Base-by-base conservation (phyloP, 345 rosid genomes). In the Kernera saxatilis region DNA sequence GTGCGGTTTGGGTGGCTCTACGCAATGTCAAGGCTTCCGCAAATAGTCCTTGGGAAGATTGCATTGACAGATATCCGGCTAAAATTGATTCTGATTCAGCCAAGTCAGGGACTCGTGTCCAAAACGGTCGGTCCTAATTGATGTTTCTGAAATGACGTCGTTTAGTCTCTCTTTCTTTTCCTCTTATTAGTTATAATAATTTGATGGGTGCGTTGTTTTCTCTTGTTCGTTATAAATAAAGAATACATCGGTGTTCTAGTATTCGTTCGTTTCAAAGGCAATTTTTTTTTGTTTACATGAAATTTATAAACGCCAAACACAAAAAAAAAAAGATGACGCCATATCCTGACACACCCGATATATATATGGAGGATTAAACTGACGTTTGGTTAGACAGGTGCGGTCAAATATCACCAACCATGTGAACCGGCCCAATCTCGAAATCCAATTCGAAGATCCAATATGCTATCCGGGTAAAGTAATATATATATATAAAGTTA, bases 1-100 rank as follows among this genome's bases (percentile, higher is more conserved):
- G 97, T 73, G 91, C 94, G 1, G 91, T 84, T 23, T 88, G 94
- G 94, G 67, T 80, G 66, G 94, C 94, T 3, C 69, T 88, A 35
- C 36, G 65, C 32, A 78, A 84, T 37, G 83, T 84, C 29, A 77
- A 79, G 56, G 75, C 91, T 0, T 88, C 91, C 0, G 37, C 63
- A 18, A 73, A 60, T 69, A 84, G 82, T 65, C 91, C 94, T 2
- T 88, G 94, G 94, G 75, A 84, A 64, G 82, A 81, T 76, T 88
- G 89, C 76, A 79, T 88, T 48, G 80, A 83, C n/a, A 82, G 77
- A 76, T 88, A 88, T 30, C 96, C 98, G 0, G 85, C 82, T 54
- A 17, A 86, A 72, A 43, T 78, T 30, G 51, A 51, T 71, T 71
- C 4, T 61, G 75, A 40, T 51, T 50, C 19, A 14, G 14, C 18